Conservation (phyloP, 768 basidiomycete genomes). For the Glaciozyma antarctica region DNA sequence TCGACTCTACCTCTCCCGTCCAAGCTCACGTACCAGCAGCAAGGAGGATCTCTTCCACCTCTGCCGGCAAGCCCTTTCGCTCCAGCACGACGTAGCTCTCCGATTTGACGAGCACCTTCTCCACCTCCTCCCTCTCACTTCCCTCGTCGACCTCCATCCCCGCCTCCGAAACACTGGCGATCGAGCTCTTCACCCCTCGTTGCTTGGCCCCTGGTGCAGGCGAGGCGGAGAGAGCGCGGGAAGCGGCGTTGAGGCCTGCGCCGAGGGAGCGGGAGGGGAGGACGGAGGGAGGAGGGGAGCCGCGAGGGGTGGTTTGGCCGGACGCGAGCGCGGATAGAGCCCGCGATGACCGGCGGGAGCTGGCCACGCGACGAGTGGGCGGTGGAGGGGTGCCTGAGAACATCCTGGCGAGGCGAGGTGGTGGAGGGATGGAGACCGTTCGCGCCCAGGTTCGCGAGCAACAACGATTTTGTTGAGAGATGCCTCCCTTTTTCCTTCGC, state of each 20-base stretch:
- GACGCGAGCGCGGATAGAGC: background rate
- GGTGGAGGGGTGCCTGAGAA: background rate
- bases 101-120: slow-evolving; percentile 26
- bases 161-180: background rate
- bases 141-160: slow-evolving; percentile 20
- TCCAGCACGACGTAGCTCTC: slow-evolving; percentile 17
- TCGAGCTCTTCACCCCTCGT: slow-evolving; percentile 1
- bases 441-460: too few relatives aligned
- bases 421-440: too few relatives aligned
- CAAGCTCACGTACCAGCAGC: slow-evolving; percentile 12
- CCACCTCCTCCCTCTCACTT: background rate
- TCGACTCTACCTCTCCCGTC: background rate
- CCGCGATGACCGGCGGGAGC: slow-evolving; percentile 2
- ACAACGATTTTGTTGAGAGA: too few relatives aligned
- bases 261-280: background rate
- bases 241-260: slow-evolving; percentile 4
- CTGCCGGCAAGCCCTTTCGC: slow-evolving; percentile 18
- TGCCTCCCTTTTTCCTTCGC: too few relatives aligned
- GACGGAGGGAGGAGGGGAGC: background rate
- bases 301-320: slow-evolving; percentile 9
- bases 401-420: background rate
- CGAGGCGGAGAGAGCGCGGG: background rate
- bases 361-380: background rate
- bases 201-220: slow-evolving; percentile 1
- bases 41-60: slow-evolving; percentile 18